Evolutionary conservation across 2,329 filamentous ascomycete genomes (phyloP).

Genomic region (Diplocarpon mali): DNA sequence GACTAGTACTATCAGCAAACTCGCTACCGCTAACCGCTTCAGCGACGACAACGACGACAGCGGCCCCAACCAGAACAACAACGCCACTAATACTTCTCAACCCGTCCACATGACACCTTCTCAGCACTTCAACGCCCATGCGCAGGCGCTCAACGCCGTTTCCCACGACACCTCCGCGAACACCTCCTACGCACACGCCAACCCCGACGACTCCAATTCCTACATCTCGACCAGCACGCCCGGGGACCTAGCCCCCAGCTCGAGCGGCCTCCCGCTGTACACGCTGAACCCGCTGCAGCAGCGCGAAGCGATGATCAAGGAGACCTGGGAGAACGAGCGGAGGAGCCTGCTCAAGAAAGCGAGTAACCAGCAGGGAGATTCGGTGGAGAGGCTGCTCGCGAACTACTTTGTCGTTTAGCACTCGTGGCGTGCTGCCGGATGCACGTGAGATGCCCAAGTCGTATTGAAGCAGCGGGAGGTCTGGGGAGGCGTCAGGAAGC

Average conservation of each 20-base stretch:
- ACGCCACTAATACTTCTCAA: slow-evolving; percentile 31
- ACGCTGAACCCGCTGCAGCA: slow-evolving; percentile 36
- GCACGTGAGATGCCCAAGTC: no score
- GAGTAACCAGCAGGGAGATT: slow-evolving; percentile 18
- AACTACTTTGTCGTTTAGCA: slow-evolving; percentile 20
- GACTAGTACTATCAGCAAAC: slow-evolving; percentile 3
- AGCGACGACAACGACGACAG: neutral
- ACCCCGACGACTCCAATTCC: neutral
- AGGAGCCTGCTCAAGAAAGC: slow-evolving; percentile 27
- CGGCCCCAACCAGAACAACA: slow-evolving; percentile 30
- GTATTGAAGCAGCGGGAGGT: no score
- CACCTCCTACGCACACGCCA: neutral
- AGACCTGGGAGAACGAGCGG: slow-evolving; percentile 34
- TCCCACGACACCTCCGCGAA: no score
- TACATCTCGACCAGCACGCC: neutral
- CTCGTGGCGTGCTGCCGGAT: neutral
- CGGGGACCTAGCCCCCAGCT: neutral
- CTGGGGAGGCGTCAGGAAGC: no score
- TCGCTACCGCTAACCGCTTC: neutral
- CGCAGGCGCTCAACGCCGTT: no score
- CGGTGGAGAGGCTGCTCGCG: slow-evolving; percentile 18
- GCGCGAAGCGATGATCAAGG: slow-evolving; percentile 36
- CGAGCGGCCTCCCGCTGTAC: slow-evolving; percentile 25
- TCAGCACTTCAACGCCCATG: neutral
- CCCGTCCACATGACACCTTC: neutral